A percentile compares a stretch with the other conserved stretches of the same genome.
These are phyloP conservation scores for Macrolepiota dolichaula DNA, from an alignment of 768 basidiomycete species.

Conservation along the genomic window DNA sequence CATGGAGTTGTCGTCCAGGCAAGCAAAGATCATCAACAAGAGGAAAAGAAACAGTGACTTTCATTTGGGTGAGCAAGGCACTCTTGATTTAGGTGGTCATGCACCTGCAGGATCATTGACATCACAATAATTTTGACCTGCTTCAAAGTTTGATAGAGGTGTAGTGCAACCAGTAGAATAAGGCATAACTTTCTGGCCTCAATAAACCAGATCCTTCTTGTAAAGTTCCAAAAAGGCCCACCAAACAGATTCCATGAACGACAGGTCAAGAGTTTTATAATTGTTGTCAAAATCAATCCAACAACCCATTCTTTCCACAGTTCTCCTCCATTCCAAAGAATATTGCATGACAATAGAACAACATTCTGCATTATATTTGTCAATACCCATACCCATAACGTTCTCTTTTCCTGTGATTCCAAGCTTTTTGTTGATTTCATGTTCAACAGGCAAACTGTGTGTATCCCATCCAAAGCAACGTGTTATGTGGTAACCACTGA, in stretches of 20 bases:
- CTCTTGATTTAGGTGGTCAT: conserved; percentile 19
- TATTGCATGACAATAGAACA: conserved; percentile 97
- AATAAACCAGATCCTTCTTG: conserved; percentile 89
- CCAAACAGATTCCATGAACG: conserved; percentile 99
- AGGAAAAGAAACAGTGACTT: conserved; percentile 90
- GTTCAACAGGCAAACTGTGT: conserved; percentile 97
- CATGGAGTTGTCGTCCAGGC: conserved; percentile 99
- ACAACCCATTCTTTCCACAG: conserved; percentile 96
- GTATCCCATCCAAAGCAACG: conserved; percentile 99
- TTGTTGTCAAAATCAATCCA: conserved; percentile 99
- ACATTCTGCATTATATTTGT: conserved; percentile 96
- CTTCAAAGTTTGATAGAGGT: conserved; percentile 96
- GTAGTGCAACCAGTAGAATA: conserved; percentile 97
- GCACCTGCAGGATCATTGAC: conserved; percentile 89
- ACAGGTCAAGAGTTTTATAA: conserved; percentile 92
- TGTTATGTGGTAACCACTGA: conserved; percentile 88
- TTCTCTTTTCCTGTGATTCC: conserved; percentile 91
- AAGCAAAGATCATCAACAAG: conserved; percentile 88
- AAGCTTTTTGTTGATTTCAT: conserved; percentile 97
- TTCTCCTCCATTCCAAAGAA: conserved; percentile 87
- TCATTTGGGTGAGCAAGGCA: not conserved
- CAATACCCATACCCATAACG: conserved; percentile 93
- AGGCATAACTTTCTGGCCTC: conserved; percentile 94
- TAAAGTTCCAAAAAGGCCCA: conserved; percentile 97
- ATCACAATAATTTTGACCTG: conserved; percentile 87